These are phyloP conservation scores for Strobilomyces echinocephalus DNA, from an alignment of 768 basidiomycete species.

Conservation along the genomic window DNA sequence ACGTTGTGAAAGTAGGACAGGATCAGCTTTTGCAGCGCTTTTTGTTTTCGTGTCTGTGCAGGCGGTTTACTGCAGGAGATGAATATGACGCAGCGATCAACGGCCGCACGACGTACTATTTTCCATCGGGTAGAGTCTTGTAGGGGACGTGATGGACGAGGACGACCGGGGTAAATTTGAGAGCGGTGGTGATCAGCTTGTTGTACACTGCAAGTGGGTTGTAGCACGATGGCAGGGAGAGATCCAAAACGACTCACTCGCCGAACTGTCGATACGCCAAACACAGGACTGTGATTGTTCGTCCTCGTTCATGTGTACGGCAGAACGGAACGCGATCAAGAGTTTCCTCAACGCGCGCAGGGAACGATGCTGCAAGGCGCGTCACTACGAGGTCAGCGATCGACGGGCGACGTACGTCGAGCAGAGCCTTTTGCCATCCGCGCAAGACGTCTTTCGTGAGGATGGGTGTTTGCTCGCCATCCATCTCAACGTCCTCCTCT, in stretches of 20 bases:
- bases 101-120: slow-evolving; percentile 56
- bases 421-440: slow-evolving; percentile 83
- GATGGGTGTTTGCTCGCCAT: slow-evolving; percentile 42
- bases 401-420: slow-evolving; percentile 55
- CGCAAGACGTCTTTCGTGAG: slow-evolving; percentile 68
- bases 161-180: slow-evolving; percentile 88
- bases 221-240: background rate
- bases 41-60: slow-evolving; percentile 74
- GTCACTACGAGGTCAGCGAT: background rate
- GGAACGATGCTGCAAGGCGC: slow-evolving; percentile 66
- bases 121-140: slow-evolving; percentile 76
- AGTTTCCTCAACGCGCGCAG: slow-evolving; percentile 78
- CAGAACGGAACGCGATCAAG: slow-evolving; percentile 86
- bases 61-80: slow-evolving; percentile 66
- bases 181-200: slow-evolving; percentile 81
- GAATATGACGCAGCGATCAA: background rate
- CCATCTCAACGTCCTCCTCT: slow-evolving; percentile 44
- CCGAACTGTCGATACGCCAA: slow-evolving; percentile 81
- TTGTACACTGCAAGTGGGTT: slow-evolving; percentile 65
- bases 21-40: slow-evolving; percentile 80
- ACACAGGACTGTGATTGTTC: slow-evolving; percentile 65
- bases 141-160: slow-evolving; percentile 84
- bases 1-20: slow-evolving; percentile 88
- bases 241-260: slow-evolving; percentile 22
- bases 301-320: slow-evolving; percentile 86